A percentile compares a stretch with the other conserved stretches of the same genome.
Conservation (phyloP, 805 yeast species). For the Yarrowia phangngaensis region DNA sequence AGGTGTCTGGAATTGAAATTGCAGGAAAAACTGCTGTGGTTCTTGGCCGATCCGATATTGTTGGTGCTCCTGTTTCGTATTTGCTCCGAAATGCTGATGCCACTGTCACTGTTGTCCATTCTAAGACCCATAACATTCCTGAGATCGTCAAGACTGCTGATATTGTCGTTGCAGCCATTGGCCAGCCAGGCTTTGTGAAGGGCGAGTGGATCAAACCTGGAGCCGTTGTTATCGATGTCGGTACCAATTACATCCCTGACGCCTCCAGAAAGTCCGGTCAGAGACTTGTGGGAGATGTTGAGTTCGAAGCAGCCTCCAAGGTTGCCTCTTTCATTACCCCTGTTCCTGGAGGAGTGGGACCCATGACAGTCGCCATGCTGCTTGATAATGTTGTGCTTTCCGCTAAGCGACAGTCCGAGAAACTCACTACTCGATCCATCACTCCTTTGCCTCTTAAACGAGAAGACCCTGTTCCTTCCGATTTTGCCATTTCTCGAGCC, state of each 20-base stretch:
- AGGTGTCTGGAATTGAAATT: conserved; percentile 59
- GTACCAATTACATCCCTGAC: conserved; percentile 85
- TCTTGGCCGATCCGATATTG: conserved; percentile 94
- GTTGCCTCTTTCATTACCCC: conserved; percentile 79
- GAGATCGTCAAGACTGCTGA: conserved; percentile 66
- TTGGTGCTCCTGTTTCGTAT: conserved; percentile 88
- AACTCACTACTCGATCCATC: conserved; percentile 48
- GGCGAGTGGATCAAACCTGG: conserved; percentile 85
- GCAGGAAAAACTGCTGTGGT: conserved; percentile 84
- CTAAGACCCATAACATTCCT: conserved; percentile 63
- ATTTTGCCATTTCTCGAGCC: conserved; percentile 80
- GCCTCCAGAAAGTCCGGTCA: conserved; percentile 68
- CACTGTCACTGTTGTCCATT: conserved; percentile 85
- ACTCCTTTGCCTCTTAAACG: conserved; percentile 54
- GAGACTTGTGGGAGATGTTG: conserved; percentile 90
- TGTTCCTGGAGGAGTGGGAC: conserved; percentile 99
- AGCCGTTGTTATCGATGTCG: conserved; percentile 90
- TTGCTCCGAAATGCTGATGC: conserved; percentile 72
- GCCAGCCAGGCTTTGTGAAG: conserved; percentile 74
- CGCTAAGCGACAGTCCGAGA: conserved; percentile 56
- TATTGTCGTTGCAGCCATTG: conserved; percentile 90
- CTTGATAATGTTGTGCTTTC: conserved; percentile 78
- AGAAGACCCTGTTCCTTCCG: conserved; percentile 77
- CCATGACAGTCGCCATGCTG: conserved; percentile 98
- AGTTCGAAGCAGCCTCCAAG: conserved; percentile 59